Conservation (phyloP, 225 moss, liverwort and hornwort genomes). For the Takakia lepidozioides region DNA sequence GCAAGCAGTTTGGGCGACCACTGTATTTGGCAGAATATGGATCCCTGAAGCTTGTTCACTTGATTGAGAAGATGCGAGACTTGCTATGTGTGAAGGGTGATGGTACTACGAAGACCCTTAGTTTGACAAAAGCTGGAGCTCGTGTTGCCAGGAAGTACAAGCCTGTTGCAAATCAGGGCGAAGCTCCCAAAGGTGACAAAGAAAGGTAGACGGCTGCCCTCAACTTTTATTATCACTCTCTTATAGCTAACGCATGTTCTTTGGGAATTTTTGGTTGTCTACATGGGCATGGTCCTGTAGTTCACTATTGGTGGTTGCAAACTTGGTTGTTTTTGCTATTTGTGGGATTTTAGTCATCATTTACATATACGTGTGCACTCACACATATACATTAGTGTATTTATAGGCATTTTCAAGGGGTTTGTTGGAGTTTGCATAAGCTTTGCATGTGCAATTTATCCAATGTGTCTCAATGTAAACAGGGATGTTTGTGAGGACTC, state of each 20-base stretch:
- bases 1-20: slow-evolving; percentile 58
- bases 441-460: no score
- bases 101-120: slow-evolving; percentile 48
- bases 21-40: slow-evolving; percentile 66
- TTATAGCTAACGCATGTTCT: no score
- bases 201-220: slow-evolving; percentile 25
- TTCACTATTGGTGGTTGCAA: no score
- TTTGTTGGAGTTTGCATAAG: no score
- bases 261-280: no score
- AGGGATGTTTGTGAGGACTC: slow-evolving; percentile 62
- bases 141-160: slow-evolving; percentile 61
- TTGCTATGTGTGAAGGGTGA: slow-evolving; percentile 65
- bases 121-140: slow-evolving; percentile 49
- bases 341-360: no score
- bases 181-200: slow-evolving; percentile 48
- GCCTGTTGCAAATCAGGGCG: slow-evolving; percentile 50
- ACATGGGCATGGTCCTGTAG: no score
- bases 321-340: no score
- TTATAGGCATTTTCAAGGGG: no score
- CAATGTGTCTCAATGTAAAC: neutral
- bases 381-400: no score
- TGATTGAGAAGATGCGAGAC: slow-evolving; percentile 79
- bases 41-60: slow-evolving; percentile 47
- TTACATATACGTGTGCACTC: no score
- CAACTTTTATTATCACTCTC: no score